These are phyloP conservation scores for Colletotrichum camelliae DNA, from an alignment of 2,329 filamentous ascomycete genomes.

Conservation along the genomic window DNA sequence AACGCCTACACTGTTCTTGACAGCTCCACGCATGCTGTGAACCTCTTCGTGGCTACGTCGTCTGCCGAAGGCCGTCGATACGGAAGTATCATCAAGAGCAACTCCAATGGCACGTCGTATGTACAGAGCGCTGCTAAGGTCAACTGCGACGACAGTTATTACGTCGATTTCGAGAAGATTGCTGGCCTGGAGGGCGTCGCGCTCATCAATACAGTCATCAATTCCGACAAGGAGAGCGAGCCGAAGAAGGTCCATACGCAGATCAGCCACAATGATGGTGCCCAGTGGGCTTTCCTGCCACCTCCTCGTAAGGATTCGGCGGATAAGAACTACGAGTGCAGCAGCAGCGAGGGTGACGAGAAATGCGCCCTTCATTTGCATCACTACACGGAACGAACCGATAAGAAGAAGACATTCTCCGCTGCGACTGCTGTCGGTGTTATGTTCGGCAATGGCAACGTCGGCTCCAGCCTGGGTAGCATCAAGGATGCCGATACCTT, in stretches of 20 bases:
- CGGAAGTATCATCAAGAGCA: conserved; percentile 94
- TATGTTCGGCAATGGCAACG: conserved; percentile 91
- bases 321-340: conserved; percentile 75
- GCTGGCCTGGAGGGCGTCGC: conserved; percentile 88
- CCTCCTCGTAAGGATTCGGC: conserved; percentile 76
- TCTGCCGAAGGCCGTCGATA: conserved; percentile 68
- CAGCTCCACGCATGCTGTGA: conserved; percentile 92
- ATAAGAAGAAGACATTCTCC: conserved; percentile 85
- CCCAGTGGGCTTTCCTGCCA: conserved; percentile 79
- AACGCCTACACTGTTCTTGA: conserved; percentile 92
- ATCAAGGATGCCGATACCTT: conserved; percentile 84
- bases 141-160: conserved; percentile 78
- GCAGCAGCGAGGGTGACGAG: conserved; percentile 58
- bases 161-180: conserved; percentile 97
- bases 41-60: conserved; percentile 88
- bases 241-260: conserved; percentile 85
- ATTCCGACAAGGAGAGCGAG: conserved; percentile 68
- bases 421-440: conserved; percentile 87
- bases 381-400: conserved; percentile 88
- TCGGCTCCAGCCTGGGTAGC: conserved; percentile 71
- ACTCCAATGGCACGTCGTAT: conserved; percentile 97
- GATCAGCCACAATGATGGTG: conserved; percentile 97
- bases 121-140: conserved; percentile 82
- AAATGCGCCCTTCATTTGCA: conserved; percentile 91
- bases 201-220: conserved; percentile 84